These are phyloP conservation scores for Trichoderma guizhouense DNA, from an alignment of 2,329 filamentous ascomycete genomes.

Conservation along the genomic window DNA sequence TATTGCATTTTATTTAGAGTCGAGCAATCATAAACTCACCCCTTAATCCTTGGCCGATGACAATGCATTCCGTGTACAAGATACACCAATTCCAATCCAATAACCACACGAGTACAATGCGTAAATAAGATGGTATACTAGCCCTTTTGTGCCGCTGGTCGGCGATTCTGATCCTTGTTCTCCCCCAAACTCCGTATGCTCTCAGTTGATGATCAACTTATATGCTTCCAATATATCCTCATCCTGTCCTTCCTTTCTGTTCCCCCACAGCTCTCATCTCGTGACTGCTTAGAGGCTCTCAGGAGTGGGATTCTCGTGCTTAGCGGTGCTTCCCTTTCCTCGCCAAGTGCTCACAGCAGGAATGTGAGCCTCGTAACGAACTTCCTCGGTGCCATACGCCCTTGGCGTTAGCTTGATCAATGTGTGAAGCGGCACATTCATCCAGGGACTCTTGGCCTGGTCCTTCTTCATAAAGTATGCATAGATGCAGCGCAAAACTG, in stretches of 20 bases:
- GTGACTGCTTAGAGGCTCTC: constrained; percentile 27
- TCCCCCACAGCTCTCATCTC: neutral
- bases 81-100: neutral
- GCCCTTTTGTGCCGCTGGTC: constrained; percentile 10
- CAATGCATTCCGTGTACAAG: constrained; percentile 9
- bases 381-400: constrained; percentile 89
- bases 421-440: constrained; percentile 95
- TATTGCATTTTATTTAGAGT: neutral
- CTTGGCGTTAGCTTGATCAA: constrained; percentile 94
- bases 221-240: neutral
- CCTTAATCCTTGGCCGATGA: neutral
- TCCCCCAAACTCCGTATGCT: constrained; percentile 8
- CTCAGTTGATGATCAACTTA: neutral
- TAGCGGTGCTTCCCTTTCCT: constrained; percentile 87
- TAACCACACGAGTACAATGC: neutral
- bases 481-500: constrained; percentile 94
- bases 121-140: constrained; percentile 1
- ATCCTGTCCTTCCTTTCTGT: neutral
- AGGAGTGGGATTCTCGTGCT: constrained; percentile 66
- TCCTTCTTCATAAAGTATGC: constrained; percentile 98
- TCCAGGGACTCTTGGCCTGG: constrained; percentile 92
- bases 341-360: constrained; percentile 95
- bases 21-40: neutral
- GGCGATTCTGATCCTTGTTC: neutral
- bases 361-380: constrained; percentile 85